A percentile compares a stretch with the other conserved stretches of the same genome.
phyloP scores from a whole-genome alignment of 176 grass and related monocot genomes.

The Ananas comosus region DNA sequence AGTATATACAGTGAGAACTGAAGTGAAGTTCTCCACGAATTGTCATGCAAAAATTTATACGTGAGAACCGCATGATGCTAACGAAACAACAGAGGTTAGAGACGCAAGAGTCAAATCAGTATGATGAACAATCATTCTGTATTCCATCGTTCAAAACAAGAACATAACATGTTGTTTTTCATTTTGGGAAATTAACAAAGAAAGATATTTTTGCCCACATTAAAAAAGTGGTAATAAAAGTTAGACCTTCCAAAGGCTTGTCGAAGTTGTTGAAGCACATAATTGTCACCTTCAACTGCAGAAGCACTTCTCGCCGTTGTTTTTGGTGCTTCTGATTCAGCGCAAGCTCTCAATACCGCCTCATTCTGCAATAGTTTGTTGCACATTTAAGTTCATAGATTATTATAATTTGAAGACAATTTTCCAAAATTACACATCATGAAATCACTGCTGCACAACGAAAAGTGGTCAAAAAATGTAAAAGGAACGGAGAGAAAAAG shows the following conservation, averaged over 20 bases:
- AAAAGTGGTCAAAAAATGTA: too few species aligned
- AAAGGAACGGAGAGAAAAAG: too few species aligned
- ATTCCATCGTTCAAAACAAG: too few species aligned
- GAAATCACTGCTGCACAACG: too few species aligned
- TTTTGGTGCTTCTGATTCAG: neutral
- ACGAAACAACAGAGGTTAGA: too few species aligned
- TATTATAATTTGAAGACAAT: neutral
- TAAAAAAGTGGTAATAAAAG: neutral
- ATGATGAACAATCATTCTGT: too few species aligned
- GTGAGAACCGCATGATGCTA: too few species aligned
- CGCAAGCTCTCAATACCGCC: constrained; percentile 15
- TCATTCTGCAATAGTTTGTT: constrained; percentile 8
- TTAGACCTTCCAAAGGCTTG: neutral
- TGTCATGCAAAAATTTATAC: too few species aligned
- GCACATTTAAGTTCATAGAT: neutral
- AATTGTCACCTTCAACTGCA: neutral
- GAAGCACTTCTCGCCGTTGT: neutral
- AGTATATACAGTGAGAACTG: too few species aligned
- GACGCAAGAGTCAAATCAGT: too few species aligned
- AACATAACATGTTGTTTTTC: neutral
- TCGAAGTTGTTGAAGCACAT: neutral
- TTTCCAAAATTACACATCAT: neutral
- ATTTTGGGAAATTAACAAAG: neutral
- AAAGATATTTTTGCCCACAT: neutral
- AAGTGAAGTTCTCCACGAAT: too few species aligned